These are phyloP conservation scores for Nepenthes alata DNA, from an alignment of 179 eudicot genomes.

Conservation along the genomic window DNA sequence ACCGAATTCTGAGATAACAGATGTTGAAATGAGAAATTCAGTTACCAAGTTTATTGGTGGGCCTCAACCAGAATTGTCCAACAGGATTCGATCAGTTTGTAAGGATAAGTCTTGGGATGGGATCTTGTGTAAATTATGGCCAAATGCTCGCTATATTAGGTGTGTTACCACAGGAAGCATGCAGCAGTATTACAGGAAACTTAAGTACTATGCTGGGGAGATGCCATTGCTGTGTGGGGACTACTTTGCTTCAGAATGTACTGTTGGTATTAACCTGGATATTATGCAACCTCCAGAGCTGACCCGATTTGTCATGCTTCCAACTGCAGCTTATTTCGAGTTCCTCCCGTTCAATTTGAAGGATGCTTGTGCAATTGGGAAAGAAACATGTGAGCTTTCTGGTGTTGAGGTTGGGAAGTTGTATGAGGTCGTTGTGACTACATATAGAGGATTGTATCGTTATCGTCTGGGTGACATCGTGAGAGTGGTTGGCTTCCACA, in stretches of 20 bases:
- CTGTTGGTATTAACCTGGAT: constrained; percentile 29
- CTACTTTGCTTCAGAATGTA: constrained; percentile 35
- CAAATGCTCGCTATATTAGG: constrained; percentile 22
- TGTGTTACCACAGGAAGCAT: constrained; percentile 27
- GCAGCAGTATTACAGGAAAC: constrained; percentile 25
- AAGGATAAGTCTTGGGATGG: constrained; percentile 18
- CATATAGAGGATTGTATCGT: constrained; percentile 28
- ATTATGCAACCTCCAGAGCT: constrained; percentile 23
- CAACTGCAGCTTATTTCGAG: constrained; percentile 36
- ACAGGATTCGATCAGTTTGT: constrained; percentile 15
- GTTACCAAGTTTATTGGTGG: constrained; percentile 22
- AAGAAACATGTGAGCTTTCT: constrained; percentile 23
- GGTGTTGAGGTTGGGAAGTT: constrained; percentile 29
- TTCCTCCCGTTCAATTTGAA: constrained; percentile 21
- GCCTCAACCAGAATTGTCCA: constrained; percentile 19
- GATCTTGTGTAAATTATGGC: constrained; percentile 26
- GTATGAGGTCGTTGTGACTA: constrained; percentile 37
- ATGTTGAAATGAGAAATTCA: constrained; percentile 19
- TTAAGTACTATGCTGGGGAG: constrained; percentile 27
- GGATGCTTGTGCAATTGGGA: neutral
- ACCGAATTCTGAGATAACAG: constrained; percentile 19
- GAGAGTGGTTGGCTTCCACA: constrained; percentile 31
- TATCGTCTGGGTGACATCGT: constrained; percentile 35
- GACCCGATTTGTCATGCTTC: constrained; percentile 25
- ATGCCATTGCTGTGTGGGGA: constrained; percentile 25